A percentile compares a stretch with the other conserved stretches of the same genome.
Conservation (phyloP, 129 eudicot genomes). For the Lactuca sativa region DNA sequence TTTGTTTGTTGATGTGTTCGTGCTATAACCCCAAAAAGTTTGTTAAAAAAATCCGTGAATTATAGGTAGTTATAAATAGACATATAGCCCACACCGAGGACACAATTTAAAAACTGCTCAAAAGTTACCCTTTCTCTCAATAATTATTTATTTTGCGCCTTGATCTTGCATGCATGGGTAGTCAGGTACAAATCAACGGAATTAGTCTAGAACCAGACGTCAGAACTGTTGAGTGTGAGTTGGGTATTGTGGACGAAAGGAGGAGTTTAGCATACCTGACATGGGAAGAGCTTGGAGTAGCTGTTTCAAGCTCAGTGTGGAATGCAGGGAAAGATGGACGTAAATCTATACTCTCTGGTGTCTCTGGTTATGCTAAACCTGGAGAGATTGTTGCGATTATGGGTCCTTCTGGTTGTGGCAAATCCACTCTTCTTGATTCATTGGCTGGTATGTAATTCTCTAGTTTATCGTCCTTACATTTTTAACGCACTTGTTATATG, state of each 20-base stretch:
- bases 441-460: slow-evolving; percentile 46
- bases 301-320: slow-evolving; percentile 30
- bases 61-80: too few species aligned
- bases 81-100: not conserved
- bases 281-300: slow-evolving; percentile 65
- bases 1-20: too few species aligned
- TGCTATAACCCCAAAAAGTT: too few species aligned
- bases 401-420: slow-evolving; percentile 93
- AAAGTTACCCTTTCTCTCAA: not conserved
- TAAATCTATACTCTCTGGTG: slow-evolving; percentile 44
- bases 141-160: not conserved
- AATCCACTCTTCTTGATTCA: slow-evolving; percentile 76
- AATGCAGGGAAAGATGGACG: slow-evolving; percentile 26
- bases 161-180: slow-evolving; percentile 26
- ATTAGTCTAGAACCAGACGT: slow-evolving; percentile 29
- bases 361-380: slow-evolving; percentile 60
- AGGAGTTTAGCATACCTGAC: slow-evolving; percentile 52
- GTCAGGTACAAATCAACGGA: slow-evolving; percentile 28
- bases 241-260: not conserved
- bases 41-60: too few species aligned
- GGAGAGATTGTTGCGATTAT: slow-evolving; percentile 67
- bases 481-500: not conserved
- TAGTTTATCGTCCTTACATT: not conserved
- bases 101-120: slow-evolving; percentile 11
- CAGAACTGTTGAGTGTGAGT: slow-evolving; percentile 11